Evolutionary conservation across 805 yeast species (phyloP).

Genomic region (Saturnispora sekii): DNA sequence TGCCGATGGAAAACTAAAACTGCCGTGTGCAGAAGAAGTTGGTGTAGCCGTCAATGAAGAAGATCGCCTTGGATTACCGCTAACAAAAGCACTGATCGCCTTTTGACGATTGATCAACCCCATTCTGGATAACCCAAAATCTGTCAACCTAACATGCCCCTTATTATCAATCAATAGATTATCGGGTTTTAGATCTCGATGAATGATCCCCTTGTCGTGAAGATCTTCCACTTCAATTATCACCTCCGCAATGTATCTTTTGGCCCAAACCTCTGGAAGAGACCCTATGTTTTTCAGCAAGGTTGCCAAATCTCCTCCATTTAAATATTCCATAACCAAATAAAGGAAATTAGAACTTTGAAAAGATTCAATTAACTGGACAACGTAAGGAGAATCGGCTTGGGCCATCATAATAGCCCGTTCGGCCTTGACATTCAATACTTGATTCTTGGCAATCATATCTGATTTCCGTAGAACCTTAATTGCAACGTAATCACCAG

Average conservation of each 20-base stretch:
- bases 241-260: conserved; percentile 79
- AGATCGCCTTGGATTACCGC: conserved; percentile 5
- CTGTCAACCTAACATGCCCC: conserved; percentile 91
- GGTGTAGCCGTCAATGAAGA: conserved; percentile 7
- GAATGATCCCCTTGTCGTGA: conserved; percentile 83
- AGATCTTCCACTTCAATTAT: conserved; percentile 84
- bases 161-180: conserved; percentile 73
- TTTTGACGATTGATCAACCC: conserved; percentile 81
- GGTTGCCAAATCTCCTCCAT: conserved; percentile 94
- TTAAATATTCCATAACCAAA: conserved; percentile 91
- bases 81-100: conserved; percentile 11
- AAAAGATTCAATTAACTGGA: conserved; percentile 77
- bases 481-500: conserved; percentile 94
- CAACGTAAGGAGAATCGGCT: conserved; percentile 87
- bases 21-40: conserved; percentile 8
- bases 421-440: conserved; percentile 87
- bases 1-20: conserved; percentile 4
- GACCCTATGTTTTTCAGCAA: conserved; percentile 73
- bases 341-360: conserved; percentile 82
- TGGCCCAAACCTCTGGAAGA: conserved; percentile 80
- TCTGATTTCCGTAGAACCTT: conserved; percentile 86
- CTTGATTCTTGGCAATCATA: conserved; percentile 96
- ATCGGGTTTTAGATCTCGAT: conserved; percentile 93
- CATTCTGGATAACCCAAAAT: conserved; percentile 87
- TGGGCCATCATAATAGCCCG: conserved; percentile 98